Percentiles rank a stretch among this genome's conserved stretches.
Conservation (phyloP, 768 basidiomycete species). For the Agrocybe chaxingu region DNA sequence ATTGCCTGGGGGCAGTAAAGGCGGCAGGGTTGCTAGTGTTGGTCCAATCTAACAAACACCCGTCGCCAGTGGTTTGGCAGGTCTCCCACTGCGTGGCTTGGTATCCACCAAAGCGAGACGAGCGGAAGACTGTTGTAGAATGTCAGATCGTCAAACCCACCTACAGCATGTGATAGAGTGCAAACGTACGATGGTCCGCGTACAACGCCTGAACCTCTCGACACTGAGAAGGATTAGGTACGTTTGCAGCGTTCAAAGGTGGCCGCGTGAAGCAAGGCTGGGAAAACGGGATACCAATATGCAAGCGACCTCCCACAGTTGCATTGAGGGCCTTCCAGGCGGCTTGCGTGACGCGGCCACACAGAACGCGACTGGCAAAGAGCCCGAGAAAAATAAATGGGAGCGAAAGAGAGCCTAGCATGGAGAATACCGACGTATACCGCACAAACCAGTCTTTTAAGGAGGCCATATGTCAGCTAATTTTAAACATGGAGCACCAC, state of each 20-base stretch:
- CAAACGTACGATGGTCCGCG: conserved; percentile 2
- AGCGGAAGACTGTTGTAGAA: conserved; percentile 10
- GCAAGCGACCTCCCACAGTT: conserved; percentile 13
- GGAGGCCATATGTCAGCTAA: no score
- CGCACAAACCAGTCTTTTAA: no score
- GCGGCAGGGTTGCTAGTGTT: conserved; percentile 18
- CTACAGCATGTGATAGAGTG: neutral
- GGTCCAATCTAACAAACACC: conserved; percentile 32
- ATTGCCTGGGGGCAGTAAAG: conserved; percentile 15
- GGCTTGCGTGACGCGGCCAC: no score
- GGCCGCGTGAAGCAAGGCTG: conserved; percentile 13
- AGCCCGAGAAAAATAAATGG: no score
- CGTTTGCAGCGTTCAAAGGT: neutral
- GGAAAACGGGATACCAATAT: conserved; percentile 7
- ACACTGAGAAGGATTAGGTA: conserved; percentile 6
- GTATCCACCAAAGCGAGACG: conserved; percentile 15
- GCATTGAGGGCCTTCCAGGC: conserved; percentile 10
- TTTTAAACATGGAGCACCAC: no score
- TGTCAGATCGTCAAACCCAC: neutral
- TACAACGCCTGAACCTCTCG: conserved; percentile 1
- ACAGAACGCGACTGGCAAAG: no score
- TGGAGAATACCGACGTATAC: no score
- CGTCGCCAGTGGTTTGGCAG: conserved; percentile 28
- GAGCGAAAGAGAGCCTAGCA: no score
- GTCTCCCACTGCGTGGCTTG: conserved; percentile 36